phyloP scores from a whole-genome alignment of 495 filamentous ascomycete genomes.

The Polyplosphaeria fusca region DNA sequence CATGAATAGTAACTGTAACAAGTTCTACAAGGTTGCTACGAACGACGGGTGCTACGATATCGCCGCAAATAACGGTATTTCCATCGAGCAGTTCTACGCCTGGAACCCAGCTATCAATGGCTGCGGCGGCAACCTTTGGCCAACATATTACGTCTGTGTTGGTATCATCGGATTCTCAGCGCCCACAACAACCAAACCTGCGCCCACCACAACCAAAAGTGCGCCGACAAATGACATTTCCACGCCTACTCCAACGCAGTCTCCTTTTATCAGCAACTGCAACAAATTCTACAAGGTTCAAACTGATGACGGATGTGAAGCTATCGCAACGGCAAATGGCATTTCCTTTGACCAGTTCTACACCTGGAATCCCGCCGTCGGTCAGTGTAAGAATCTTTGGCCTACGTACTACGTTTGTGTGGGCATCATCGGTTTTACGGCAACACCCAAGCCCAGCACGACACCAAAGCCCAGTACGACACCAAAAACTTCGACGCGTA shows the following conservation, averaged over 20 bases:
- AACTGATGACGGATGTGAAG: not conserved
- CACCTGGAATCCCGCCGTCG: conserved; percentile 1
- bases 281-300: not conserved
- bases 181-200: not conserved
- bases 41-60: too few relatives aligned
- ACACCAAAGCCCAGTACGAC: not conserved
- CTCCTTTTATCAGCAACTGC: conserved; percentile 6
- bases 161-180: too few relatives aligned
- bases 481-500: not conserved
- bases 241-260: not conserved
- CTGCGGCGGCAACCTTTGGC: too few relatives aligned
- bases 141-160: too few relatives aligned
- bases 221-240: not conserved
- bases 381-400: not conserved
- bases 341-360: not conserved
- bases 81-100: too few relatives aligned
- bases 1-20: too few relatives aligned
- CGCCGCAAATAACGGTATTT: too few relatives aligned
- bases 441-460: not conserved
- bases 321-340: not conserved
- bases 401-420: not conserved
- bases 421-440: not conserved
- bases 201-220: not conserved
- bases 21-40: too few relatives aligned
- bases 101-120: too few relatives aligned